Percentiles rank a stretch among this genome's conserved stretches.
These are phyloP conservation scores for Albatrellus ellisii DNA, from an alignment of 768 basidiomycete species.

Conservation along the genomic window DNA sequence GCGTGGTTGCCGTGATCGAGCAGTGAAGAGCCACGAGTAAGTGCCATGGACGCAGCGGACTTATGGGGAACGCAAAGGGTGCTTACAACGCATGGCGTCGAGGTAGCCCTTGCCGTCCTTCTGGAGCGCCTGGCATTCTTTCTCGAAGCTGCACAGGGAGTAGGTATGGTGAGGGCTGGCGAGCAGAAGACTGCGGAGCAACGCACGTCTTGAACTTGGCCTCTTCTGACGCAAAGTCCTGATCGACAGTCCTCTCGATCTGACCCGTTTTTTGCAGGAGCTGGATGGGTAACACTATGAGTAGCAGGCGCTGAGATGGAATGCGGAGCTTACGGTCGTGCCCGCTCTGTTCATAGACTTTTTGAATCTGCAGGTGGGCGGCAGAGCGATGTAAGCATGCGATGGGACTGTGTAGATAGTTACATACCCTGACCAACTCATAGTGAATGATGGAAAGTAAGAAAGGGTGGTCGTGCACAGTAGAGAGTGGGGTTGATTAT, in stretches of 20 bases:
- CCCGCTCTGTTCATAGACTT: constrained; percentile 87
- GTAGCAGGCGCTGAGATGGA: constrained; percentile 1
- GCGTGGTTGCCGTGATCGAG: constrained; percentile 1
- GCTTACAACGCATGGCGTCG: constrained; percentile 84
- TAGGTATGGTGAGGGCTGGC: neutral
- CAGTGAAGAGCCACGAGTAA: too few relatives aligned
- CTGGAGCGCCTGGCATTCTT: constrained; percentile 86
- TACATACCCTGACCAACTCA: constrained; percentile 9
- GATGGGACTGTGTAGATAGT: neutral
- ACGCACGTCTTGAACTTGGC: constrained; percentile 80
- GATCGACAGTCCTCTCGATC: constrained; percentile 89
- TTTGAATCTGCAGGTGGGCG: constrained; percentile 51
- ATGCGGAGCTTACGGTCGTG: constrained; percentile 51
- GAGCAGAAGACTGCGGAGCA: neutral
- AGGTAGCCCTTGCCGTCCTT: constrained; percentile 93
- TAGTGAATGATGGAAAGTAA: neutral
- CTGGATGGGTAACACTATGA: constrained; percentile 24
- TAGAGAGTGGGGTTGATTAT: neutral
- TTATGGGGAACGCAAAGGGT: neutral
- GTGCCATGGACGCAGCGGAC: neutral
- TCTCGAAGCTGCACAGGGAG: constrained; percentile 62
- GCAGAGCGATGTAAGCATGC: neutral
- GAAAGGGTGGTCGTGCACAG: neutral
- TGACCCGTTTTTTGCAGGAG: constrained; percentile 97
- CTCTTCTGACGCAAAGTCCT: constrained; percentile 89